Percentiles rank a stretch among this genome's conserved stretches.
phyloP scores from a whole-genome alignment of 1,139 yeast genomes.

The Hemisphaericaspora xylanilytica region DNA sequence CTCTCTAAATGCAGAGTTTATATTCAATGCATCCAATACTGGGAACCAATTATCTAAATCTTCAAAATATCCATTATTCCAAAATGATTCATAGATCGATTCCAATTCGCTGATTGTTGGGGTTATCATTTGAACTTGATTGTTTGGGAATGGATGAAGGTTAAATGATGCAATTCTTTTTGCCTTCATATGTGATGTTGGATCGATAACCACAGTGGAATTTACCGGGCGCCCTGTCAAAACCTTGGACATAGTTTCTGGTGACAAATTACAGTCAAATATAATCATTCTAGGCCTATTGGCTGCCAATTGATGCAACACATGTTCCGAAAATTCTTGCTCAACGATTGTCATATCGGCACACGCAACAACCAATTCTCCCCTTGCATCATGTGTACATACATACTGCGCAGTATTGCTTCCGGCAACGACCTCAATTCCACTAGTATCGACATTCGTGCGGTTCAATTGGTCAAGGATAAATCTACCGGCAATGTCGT shows the following conservation, averaged over 20 bases:
- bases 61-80: slow-evolving; percentile 46
- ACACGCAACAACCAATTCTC: slow-evolving; percentile 70
- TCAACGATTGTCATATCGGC: slow-evolving; percentile 81
- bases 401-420: slow-evolving; percentile 65
- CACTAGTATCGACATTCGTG: slow-evolving; percentile 35
- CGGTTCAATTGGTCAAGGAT: slow-evolving; percentile 29
- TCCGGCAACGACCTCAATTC: slow-evolving; percentile 29
- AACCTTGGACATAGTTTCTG: slow-evolving; percentile 30
- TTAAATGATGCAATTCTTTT: slow-evolving; percentile 28
- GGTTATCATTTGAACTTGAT: slow-evolving; percentile 46
- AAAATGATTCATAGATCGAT: slow-evolving; percentile 52
- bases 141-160: slow-evolving; percentile 31
- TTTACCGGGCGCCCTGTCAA: slow-evolving; percentile 14
- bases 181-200: slow-evolving; percentile 71
- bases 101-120: slow-evolving; percentile 69
- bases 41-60: slow-evolving; percentile 76
- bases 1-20: slow-evolving; percentile 47
- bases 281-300: slow-evolving; percentile 47
- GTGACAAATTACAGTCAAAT: slow-evolving; percentile 68
- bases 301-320: slow-evolving; percentile 31
- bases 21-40: slow-evolving; percentile 58
- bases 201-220: slow-evolving; percentile 58
- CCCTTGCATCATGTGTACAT: slow-evolving; percentile 60
- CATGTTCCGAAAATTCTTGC: slow-evolving; percentile 36
- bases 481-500: slow-evolving; percentile 52